Base-by-base conservation (phyloP, 257 asterid genomes). In the Voacanga thouarsii region DNA sequence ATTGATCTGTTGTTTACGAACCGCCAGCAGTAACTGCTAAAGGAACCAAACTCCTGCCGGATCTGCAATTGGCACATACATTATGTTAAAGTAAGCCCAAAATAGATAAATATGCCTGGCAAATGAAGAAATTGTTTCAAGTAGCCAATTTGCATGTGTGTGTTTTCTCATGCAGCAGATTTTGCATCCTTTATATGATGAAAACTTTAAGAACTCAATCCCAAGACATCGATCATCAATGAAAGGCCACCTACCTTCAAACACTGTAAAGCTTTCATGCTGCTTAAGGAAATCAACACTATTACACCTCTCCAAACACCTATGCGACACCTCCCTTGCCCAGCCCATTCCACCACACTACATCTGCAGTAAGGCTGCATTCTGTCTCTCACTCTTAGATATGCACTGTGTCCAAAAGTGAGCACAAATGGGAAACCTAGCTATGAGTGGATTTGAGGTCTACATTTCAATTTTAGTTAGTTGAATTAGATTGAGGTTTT, bases 31-130 rank as follows among this genome's bases (percentile, higher is more conserved):
- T 92, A 90, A 85, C 83, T 83, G 84, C 88, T 87, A 68, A 94
- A 94, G 55, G 96, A 89, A 56, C 94, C 96, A 57, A 92, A 92
- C 57, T 94, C 97, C 75, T 81, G 87, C 84, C 86, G 93, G 75
- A 90, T 86, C 98, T 91, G 79, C 75, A 75, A 69, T n/a, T 65
- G 9, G 45, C 16, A n/a, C 26, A 75, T 19, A 47, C 64, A 8
- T 65, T 37, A 37, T 15, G 21, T 19, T 15, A 41, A 33, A 44
- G 2, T 8, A 19, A 18, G 9, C 24, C 49, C 37, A 45, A 45
- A n/a, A 24, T n/a, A 43, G 2, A 23, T 6, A 59, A 33, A 4
- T 14, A 45, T 26, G n/a, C 45, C 11, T 1, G 12, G 59, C 55
- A 72, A 59, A 23, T 3, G 24, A 59, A 28, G 41, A 61, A 56